Conservation (phyloP, 2,329 filamentous ascomycete genomes). For the Herpotrichia juniperi region DNA sequence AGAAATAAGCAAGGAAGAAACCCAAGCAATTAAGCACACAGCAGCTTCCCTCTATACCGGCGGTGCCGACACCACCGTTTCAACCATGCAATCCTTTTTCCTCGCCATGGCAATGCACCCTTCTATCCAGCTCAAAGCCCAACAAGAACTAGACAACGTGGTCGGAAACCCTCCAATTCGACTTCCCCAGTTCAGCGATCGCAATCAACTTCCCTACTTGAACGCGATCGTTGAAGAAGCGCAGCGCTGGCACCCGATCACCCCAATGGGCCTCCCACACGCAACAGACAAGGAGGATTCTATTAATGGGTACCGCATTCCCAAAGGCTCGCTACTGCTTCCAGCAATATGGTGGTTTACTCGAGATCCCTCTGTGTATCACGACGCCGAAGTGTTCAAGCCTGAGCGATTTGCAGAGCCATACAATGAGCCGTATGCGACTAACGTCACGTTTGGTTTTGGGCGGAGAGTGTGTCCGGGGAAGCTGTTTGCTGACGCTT, state of each 20-base stretch:
- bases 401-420: slow-evolving; percentile 51
- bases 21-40: slow-evolving; percentile 45
- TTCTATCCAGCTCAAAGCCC: slow-evolving; percentile 54
- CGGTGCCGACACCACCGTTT: slow-evolving; percentile 54
- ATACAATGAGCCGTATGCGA: slow-evolving; percentile 45
- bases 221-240: slow-evolving; percentile 46
- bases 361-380: slow-evolving; percentile 46
- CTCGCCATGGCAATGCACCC: slow-evolving; percentile 60
- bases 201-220: slow-evolving; percentile 47
- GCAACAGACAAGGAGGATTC: slow-evolving; percentile 38
- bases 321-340: slow-evolving; percentile 45
- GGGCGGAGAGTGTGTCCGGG: slow-evolving; percentile 53
- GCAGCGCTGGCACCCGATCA: slow-evolving; percentile 47
- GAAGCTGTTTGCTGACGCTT: slow-evolving; percentile 47
- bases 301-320: slow-evolving; percentile 48
- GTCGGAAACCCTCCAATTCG: slow-evolving; percentile 48
- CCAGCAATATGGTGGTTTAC: slow-evolving; percentile 49
- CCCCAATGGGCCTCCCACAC: slow-evolving; percentile 40
- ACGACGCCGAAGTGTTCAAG: slow-evolving; percentile 46
- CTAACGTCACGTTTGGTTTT: slow-evolving; percentile 44
- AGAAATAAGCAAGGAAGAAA: slow-evolving; percentile 32
- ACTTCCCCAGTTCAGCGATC: slow-evolving; percentile 56
- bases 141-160: slow-evolving; percentile 54
- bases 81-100: slow-evolving; percentile 51
- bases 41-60: slow-evolving; percentile 50